Base-by-base conservation (phyloP, 345 rosid species). In the Linum lewisii region DNA sequence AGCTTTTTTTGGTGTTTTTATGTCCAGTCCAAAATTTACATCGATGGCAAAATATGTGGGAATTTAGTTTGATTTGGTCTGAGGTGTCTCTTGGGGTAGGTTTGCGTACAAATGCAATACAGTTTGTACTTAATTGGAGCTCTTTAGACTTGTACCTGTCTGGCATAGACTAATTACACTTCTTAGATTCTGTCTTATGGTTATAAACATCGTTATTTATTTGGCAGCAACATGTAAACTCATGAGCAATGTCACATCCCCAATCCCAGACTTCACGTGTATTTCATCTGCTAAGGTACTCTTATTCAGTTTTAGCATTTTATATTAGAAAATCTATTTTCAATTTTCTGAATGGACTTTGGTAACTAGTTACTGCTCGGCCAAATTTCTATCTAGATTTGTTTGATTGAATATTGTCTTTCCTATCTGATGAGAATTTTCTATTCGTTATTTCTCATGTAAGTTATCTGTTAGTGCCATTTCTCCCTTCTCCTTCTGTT, bases 211-310 rank as follows among this genome's bases (percentile, higher is more conserved):
- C 54, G 16, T 10, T 47, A 21, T 50, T 54, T 37, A 54, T 64
- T 70, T 54, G 63, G 77, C 97, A 93, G 99, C 78, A 70, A 78
- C 81, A 8, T 83, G 95, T 94, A 85, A 79, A 74, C 87, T 83
- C 56, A 86, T 93, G 95, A 87, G 84, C 78, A 66, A 70, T 23
- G 69, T 89, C 57, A 74, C 81, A 18, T 89, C 94, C 67, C 79
- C 97, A 14, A 80, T 93, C 72, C 99, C 99, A 2, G 94, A 85
- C 63, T 93, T 93, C 70, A 86, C 99, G 3, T 89, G 97, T 50
- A 72, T 89, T 66, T 77, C 97, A 44, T 63, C 99, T 70, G 87
- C 95, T 21, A 89, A 93, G 98, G 98, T 91, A 62, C 59, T 71
- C 72, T 51, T 69, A n/a, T 58, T 16, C 18, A 11, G 3, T 42